Percentiles rank a stretch among this genome's conserved stretches.
These are phyloP conservation scores for Hanseniaspora meyeri DNA, from an alignment of 805 yeast genomes.

Conservation along the genomic window DNA sequence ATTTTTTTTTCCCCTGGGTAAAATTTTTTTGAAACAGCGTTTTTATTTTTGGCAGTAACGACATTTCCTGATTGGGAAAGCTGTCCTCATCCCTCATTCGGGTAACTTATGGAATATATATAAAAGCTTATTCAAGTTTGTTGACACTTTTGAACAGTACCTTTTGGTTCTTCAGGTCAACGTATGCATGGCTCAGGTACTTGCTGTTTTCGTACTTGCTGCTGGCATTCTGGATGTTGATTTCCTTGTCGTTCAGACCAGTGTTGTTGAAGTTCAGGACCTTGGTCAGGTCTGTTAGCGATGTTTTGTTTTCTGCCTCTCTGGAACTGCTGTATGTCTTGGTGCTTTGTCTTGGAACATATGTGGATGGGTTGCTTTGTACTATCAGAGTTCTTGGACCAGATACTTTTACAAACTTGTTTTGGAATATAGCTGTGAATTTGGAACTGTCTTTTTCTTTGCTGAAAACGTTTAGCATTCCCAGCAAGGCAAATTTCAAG, in stretches of 20 bases:
- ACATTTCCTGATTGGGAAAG: neutral
- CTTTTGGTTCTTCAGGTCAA: slow-evolving; percentile 17
- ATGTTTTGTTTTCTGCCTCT: slow-evolving; percentile 5
- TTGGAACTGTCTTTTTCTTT: neutral
- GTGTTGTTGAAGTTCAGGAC: neutral
- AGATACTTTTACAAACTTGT: slow-evolving; percentile 19
- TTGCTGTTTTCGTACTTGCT: slow-evolving; percentile 12
- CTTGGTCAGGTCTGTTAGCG: neutral
- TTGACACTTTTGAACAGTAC: slow-evolving; percentile 20
- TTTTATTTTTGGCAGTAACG: no score
- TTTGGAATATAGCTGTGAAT: slow-evolving; percentile 7
- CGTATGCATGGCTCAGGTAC: slow-evolving; percentile 21
- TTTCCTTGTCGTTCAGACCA: slow-evolving; percentile 1
- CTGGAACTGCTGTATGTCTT: slow-evolving; percentile 8
- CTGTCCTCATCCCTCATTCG: neutral
- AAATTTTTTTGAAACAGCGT: neutral
- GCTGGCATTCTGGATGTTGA: neutral
- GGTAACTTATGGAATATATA: neutral
- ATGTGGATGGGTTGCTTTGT: slow-evolving; percentile 18
- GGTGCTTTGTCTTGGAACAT: slow-evolving; percentile 6
- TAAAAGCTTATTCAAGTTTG: slow-evolving; percentile 14
- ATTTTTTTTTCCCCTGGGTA: no score
- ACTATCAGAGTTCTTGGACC: slow-evolving; percentile 28
- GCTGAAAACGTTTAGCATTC: neutral
- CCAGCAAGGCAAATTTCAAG: neutral